phyloP scores from a whole-genome alignment of 2,329 filamentous ascomycete species.

The Xylariaceae sp. region DNA sequence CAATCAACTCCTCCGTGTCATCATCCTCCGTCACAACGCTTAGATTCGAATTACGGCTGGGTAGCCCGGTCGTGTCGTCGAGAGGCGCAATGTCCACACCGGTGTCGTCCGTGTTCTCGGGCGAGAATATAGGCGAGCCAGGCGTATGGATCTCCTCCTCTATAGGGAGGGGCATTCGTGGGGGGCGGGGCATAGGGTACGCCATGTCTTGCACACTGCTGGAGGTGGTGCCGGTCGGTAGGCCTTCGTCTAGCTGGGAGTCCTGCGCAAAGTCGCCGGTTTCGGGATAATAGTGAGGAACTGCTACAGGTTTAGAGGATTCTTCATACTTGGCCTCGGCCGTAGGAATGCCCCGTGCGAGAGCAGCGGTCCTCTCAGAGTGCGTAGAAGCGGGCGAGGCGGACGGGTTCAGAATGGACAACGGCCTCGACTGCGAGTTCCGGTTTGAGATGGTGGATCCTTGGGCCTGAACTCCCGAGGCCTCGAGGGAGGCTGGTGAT shows the following conservation, averaged over 20 bases:
- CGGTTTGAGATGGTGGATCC: conserved; percentile 47
- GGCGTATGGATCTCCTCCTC: conserved; percentile 86
- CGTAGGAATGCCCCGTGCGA: conserved; percentile 30
- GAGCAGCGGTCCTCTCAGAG: conserved; percentile 26
- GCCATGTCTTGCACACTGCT: conserved; percentile 60
- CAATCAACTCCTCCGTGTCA: conserved; percentile 67
- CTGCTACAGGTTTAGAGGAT: conserved; percentile 54
- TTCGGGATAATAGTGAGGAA: conserved; percentile 38
- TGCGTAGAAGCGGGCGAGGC: conserved; percentile 32
- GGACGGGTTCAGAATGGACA: conserved; percentile 44
- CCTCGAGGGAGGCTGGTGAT: conserved; percentile 55
- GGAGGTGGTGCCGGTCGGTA: conserved; percentile 43
- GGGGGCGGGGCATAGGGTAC: conserved; percentile 62
- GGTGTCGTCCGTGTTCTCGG: conserved; percentile 51
- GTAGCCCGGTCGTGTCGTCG: conserved; percentile 43
- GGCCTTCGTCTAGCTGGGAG: conserved; percentile 34
- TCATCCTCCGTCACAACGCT: conserved; percentile 71
- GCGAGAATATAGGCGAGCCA: conserved; percentile 79
- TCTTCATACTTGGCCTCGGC: conserved; percentile 30
- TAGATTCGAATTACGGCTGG: conserved; percentile 51
- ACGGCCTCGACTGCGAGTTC: conserved; percentile 44
- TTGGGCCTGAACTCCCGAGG: conserved; percentile 55
- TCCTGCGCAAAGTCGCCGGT: conserved; percentile 29
- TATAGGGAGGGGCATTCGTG: conserved; percentile 85
- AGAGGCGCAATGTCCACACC: conserved; percentile 48